Percentiles rank a stretch among this genome's conserved stretches.
Conservation (phyloP, 2,329 filamentous ascomycete genomes). For the Alternaria sp. region DNA sequence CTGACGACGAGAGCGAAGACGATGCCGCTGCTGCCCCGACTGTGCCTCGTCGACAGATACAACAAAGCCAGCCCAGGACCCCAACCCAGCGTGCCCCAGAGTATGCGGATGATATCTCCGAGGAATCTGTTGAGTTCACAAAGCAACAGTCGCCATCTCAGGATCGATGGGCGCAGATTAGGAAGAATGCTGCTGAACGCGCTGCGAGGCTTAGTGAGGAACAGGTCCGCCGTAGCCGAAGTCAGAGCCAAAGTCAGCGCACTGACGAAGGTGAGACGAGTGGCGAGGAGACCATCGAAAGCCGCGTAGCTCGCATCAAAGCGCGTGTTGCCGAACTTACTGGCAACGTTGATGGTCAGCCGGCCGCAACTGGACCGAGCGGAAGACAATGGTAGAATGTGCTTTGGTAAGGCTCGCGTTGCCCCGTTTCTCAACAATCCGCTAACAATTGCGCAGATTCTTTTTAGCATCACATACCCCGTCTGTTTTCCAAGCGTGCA, state of each 20-base stretch:
- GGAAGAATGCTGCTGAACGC: conserved; percentile 89
- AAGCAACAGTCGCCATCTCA: conserved; percentile 56
- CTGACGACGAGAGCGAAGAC: conserved; percentile 50
- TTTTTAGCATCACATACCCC: conserved; percentile 23
- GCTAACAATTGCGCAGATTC: conserved; percentile 18
- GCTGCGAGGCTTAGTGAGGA: conserved; percentile 74
- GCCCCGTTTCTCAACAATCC: neutral
- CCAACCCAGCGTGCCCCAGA: conserved; percentile 32
- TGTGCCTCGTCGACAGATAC: conserved; percentile 34
- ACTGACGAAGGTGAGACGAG: conserved; percentile 89
- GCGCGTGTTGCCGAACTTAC: conserved; percentile 95
- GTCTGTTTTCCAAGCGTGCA: conserved; percentile 33
- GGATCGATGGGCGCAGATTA: conserved; percentile 95
- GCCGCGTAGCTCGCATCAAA: conserved; percentile 95
- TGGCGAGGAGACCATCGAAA: conserved; percentile 96
- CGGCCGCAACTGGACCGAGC: conserved; percentile 19
- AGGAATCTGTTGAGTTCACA: conserved; percentile 53
- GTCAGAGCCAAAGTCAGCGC: conserved; percentile 63
- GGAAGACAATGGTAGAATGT: conserved; percentile 30
- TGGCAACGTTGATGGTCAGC: conserved; percentile 56
- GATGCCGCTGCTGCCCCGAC: conserved; percentile 35
- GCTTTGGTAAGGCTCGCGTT: conserved; percentile 22
- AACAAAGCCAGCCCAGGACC: conserved; percentile 26
- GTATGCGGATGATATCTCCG: conserved; percentile 50
- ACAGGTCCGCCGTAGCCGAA: conserved; percentile 64